A percentile compares a stretch with the other conserved stretches of the same genome.
These are phyloP conservation scores for Hyphopichia homilentoma DNA, from an alignment of 805 yeast genomes.

Conservation along the genomic window DNA sequence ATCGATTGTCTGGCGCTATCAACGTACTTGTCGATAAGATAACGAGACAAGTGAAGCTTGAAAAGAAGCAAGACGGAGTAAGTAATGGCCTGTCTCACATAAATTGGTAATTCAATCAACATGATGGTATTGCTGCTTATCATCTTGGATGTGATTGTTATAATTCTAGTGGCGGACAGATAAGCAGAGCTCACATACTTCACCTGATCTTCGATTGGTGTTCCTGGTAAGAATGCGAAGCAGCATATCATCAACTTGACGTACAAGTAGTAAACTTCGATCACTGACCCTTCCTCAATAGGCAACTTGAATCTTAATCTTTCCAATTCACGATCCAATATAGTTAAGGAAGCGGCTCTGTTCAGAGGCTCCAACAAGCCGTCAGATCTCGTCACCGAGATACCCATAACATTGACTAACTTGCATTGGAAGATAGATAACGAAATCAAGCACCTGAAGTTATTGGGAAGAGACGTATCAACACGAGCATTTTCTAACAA, in stretches of 20 bases:
- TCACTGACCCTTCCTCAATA: slow-evolving; percentile 59
- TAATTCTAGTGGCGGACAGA: slow-evolving; percentile 72
- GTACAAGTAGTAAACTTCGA: slow-evolving; percentile 76
- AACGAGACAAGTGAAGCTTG: slow-evolving; percentile 75
- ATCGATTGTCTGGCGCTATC: slow-evolving; percentile 91
- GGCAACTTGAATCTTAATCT: slow-evolving; percentile 62
- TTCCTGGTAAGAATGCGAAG: slow-evolving; percentile 87
- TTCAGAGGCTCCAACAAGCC: slow-evolving; percentile 82
- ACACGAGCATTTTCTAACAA: slow-evolving; percentile 73
- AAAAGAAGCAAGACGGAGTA: slow-evolving; percentile 76
- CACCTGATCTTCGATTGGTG: slow-evolving; percentile 83
- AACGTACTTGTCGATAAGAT: slow-evolving; percentile 66
- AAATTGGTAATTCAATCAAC: slow-evolving; percentile 80
- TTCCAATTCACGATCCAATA: slow-evolving; percentile 74
- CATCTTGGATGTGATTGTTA: slow-evolving; percentile 71
- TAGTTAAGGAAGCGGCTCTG: slow-evolving; percentile 75
- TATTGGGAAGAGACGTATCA: slow-evolving; percentile 61
- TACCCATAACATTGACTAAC: slow-evolving; percentile 80
- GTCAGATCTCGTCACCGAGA: slow-evolving; percentile 80
- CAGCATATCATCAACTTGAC: slow-evolving; percentile 79
- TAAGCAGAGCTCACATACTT: slow-evolving; percentile 81
- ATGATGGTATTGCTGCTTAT: slow-evolving; percentile 54
- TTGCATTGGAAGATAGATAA: slow-evolving; percentile 82
- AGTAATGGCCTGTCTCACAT: slow-evolving; percentile 81
- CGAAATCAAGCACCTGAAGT: slow-evolving; percentile 67